Base-by-base conservation (phyloP, 2,329 filamentous ascomycete species). In the Fusarium papillatum region DNA sequence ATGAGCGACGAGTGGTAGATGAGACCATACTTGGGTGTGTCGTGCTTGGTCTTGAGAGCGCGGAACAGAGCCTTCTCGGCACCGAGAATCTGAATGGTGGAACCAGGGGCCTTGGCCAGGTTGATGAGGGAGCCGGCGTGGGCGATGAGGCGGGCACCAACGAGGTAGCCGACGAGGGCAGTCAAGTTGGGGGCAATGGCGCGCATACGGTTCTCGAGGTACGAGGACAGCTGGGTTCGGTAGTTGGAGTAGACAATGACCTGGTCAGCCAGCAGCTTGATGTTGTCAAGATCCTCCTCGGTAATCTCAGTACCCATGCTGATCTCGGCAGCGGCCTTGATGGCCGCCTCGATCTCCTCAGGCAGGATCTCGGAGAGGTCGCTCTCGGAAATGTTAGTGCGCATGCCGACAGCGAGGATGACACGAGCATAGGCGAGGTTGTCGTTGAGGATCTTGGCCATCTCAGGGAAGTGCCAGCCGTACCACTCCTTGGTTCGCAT, bases 401-500 rank as follows among this genome's bases (percentile, higher is more conserved):
- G 94, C 90, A 97, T 95, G 79, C 97, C 97, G 88, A 98, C 95
- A 76, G 93, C 91, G 63, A 98, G 87, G 70, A 99, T 95, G 70
- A 99, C 93, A 78, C 93, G 93, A 71, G 96, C 93, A 84, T 98
- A 99, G 76, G 96, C 96, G 74, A 98, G 88, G 87, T 99, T 99
- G 90, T 99, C 97, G 85, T 97, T 97, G 79, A 98, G 90, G 82
- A 98, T 98, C 87, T 96, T 96, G 82, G 95, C 96, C 90, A 99
- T 93, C 88, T 99, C 97, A 48, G 97, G 97, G 89, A 98, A 99
- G 87, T 98, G 97, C 97, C 97, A 99, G 81, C 97, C 97, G 84
- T 99, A 99, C 97, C 97, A 99, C 86, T 99, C 97, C 92, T 98
- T 98, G 74, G 98, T 95, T 85, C 97, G 91, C 97, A 99, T 99